These are phyloP conservation scores for Cutaneotrichosporon arboriforme DNA, from an alignment of 1,284 basidiomycete genomes.

Conservation along the genomic window DNA sequence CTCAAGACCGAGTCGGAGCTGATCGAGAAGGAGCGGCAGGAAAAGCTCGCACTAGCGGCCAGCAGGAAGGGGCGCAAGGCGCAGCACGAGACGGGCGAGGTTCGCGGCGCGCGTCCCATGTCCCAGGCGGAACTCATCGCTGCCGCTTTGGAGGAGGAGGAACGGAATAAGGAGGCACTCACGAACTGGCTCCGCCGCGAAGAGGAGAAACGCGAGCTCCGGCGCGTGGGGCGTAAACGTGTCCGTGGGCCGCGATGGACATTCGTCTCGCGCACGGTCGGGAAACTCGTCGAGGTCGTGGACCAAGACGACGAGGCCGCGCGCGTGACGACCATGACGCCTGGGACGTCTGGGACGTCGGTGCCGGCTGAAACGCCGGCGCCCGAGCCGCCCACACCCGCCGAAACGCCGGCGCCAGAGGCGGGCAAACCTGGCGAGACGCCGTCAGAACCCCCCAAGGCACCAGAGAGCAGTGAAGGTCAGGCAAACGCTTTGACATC, in stretches of 20 bases:
- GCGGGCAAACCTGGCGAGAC: too few species aligned
- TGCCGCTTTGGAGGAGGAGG: conserved; percentile 52
- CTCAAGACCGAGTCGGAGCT: conserved; percentile 35
- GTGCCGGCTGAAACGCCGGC: not conserved
- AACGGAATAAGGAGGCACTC: conserved; percentile 51
- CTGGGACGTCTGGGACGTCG: not conserved
- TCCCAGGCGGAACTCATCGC: conserved; percentile 53
- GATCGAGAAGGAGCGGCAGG: conserved; percentile 24
- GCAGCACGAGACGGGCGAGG: conserved; percentile 36
- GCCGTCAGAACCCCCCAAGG: too few species aligned
- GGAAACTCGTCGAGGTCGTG: conserved; percentile 36
- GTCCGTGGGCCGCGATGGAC: conserved; percentile 51
- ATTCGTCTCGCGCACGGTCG: conserved; percentile 49
- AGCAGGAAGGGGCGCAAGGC: conserved; percentile 26
- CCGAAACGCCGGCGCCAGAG: too few species aligned
- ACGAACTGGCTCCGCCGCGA: conserved; percentile 50
- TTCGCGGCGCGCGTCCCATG: conserved; percentile 29
- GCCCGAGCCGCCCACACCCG: not conserved
- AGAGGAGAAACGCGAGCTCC: conserved; percentile 49
- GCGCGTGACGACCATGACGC: not conserved
- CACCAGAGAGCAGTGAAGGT: too few species aligned
- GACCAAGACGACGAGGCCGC: not conserved
- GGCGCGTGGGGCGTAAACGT: conserved; percentile 46
- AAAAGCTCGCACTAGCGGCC: conserved; percentile 15
- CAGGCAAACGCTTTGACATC: too few species aligned